Conservation (phyloP, 192 early-diverging fungal species). For the Coemansia erecta region DNA sequence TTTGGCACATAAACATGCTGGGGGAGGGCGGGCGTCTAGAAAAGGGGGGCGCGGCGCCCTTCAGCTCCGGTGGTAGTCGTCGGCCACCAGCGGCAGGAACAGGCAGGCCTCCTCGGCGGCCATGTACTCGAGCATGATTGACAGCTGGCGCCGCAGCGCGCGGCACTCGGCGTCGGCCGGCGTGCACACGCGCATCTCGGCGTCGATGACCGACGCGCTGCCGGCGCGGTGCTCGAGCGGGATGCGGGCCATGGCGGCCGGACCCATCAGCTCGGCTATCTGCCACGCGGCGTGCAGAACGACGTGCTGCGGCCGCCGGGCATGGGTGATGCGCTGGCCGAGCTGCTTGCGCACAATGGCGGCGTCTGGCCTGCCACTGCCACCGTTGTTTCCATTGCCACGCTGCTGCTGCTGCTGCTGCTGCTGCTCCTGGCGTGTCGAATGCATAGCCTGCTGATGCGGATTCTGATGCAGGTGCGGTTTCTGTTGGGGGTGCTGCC, state of each 20-base stretch:
- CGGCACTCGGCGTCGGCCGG: constrained; percentile 14
- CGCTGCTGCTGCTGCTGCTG: no score
- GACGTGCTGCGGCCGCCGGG: constrained; percentile 27
- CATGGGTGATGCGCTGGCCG: constrained; percentile 47
- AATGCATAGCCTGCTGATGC: no score
- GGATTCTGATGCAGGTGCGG: no score
- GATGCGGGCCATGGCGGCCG: constrained; percentile 9
- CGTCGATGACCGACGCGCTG: constrained; percentile 8
- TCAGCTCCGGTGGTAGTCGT: constrained; percentile 13
- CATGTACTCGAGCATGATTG: constrained; percentile 50
- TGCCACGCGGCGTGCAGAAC: constrained; percentile 44
- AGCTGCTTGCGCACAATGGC: constrained; percentile 40
- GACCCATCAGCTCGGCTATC: constrained; percentile 29
- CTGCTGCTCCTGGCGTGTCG: no score
- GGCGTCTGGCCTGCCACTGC: no score
- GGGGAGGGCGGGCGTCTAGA: no score
- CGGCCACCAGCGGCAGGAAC: constrained; percentile 34
- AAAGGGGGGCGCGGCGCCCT: not conserved
- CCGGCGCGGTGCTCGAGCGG: constrained; percentile 2
- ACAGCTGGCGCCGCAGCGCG: constrained; percentile 36
- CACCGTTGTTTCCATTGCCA: no score
- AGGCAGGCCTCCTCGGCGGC: constrained; percentile 31
- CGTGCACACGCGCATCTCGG: constrained; percentile 1
- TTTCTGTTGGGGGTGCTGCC: not conserved
- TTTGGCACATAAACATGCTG: no score